Conservation (phyloP, 148 eudicot genomes). For the Diospyros lotus region DNA sequence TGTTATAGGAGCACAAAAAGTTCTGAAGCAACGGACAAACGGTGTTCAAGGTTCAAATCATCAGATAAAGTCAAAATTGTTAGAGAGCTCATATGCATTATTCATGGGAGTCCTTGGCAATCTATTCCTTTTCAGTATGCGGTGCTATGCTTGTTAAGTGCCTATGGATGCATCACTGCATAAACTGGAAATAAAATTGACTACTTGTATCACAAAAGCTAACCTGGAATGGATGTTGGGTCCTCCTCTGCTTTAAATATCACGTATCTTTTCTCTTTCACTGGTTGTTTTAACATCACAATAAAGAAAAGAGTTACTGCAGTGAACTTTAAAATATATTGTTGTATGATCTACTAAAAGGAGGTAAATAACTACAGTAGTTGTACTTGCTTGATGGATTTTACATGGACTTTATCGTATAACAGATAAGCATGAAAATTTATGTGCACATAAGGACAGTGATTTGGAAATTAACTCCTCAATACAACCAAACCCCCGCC, state of each 20-base stretch:
- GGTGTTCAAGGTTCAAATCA: background rate
- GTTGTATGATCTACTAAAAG: background rate
- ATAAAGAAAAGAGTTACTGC: background rate
- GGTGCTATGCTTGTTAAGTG: background rate
- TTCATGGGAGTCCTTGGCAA: background rate
- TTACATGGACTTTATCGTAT: background rate
- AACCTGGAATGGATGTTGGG: slow-evolving; percentile 91
- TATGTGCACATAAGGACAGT: background rate
- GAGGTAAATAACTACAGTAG: background rate
- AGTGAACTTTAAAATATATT: background rate
- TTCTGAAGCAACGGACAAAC: background rate
- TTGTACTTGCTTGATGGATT: no score
- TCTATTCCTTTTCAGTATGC: background rate
- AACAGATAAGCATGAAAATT: background rate
- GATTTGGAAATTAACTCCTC: background rate
- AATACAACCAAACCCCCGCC: background rate
- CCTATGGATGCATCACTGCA: background rate
- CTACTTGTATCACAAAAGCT: background rate
- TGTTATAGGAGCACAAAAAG: background rate
- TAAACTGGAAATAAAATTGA: background rate
- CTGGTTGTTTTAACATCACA: slow-evolving; percentile 34
- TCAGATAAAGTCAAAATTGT: background rate
- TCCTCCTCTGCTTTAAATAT: slow-evolving; percentile 80
- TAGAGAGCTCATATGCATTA: background rate
- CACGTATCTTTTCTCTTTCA: slow-evolving; percentile 93